phyloP scores from a whole-genome alignment of 23 red algal species.

The Gracilaria gracilis region DNA sequence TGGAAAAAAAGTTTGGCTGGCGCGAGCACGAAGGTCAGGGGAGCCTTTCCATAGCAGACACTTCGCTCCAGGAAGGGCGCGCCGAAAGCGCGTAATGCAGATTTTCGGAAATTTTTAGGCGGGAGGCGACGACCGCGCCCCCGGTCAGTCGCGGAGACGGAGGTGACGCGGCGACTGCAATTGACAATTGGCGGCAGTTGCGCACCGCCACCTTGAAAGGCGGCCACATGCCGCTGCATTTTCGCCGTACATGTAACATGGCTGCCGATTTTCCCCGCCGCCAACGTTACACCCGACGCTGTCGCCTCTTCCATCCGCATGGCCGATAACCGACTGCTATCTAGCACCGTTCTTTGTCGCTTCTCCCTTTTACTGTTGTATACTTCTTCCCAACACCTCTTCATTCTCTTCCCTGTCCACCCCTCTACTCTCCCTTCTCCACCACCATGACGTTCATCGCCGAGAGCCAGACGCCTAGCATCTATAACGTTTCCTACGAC shows the following conservation, averaged over 20 bases:
- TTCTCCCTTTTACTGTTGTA: not conserved
- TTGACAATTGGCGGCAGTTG: slow-evolving; percentile 55
- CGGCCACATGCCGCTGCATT: slow-evolving; percentile 34
- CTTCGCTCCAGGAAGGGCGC: not conserved
- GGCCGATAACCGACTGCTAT: slow-evolving; percentile 15
- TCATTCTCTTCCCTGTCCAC: not conserved
- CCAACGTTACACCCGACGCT: slow-evolving; percentile 33
- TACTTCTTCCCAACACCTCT: slow-evolving; percentile 26
- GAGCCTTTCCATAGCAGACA: not conserved
- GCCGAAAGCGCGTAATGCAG: not conserved
- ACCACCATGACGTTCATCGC: slow-evolving; percentile 50
- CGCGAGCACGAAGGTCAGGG: not conserved
- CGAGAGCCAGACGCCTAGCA: slow-evolving; percentile 46
- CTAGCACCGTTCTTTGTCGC: not conserved
- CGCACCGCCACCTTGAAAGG: slow-evolving; percentile 6
- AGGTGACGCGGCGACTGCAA: slow-evolving; percentile 42
- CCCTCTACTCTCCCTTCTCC: not conserved
- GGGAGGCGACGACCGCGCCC: slow-evolving; percentile 13
- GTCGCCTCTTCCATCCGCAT: slow-evolving; percentile 12
- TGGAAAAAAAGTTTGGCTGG: not conserved
- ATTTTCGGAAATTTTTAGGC: slow-evolving; percentile 32
- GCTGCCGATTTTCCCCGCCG: slow-evolving; percentile 46
- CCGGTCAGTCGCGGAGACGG: slow-evolving; percentile 23
- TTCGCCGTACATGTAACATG: slow-evolving; percentile 30
- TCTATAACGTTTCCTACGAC: slow-evolving; percentile 60